Conservation (phyloP, 2,329 filamentous ascomycete species). For the Sporothrix euskadiensis region DNA sequence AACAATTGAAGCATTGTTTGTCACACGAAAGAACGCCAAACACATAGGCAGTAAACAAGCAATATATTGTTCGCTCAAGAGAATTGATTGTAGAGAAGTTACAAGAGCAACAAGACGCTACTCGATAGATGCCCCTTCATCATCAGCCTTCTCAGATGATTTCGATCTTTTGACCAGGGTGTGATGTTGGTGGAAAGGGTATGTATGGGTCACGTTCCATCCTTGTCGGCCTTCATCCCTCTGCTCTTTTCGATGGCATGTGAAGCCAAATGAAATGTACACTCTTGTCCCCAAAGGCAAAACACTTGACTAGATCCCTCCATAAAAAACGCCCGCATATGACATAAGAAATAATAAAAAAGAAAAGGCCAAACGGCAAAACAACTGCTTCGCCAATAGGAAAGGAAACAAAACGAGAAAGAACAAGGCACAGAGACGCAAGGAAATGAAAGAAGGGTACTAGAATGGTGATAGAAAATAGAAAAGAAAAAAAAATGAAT, state of each 20-base stretch:
- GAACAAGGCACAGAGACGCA: neutral
- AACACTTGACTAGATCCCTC: neutral
- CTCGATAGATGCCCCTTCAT: neutral
- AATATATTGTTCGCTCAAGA: neutral
- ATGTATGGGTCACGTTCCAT: neutral
- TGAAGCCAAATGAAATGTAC: neutral
- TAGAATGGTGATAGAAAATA: neutral
- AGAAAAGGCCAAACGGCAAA: neutral
- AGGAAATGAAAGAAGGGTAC: neutral
- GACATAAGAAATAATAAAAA: conserved; percentile 19
- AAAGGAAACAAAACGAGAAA: neutral
- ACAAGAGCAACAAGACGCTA: neutral
- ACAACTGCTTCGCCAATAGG: neutral
- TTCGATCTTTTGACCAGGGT: neutral
- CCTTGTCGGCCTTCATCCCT: neutral
- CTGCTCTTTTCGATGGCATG: neutral
- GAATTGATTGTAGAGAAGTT: neutral
- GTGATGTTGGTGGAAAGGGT: neutral
- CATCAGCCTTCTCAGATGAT: neutral
- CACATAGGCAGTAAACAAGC: neutral
- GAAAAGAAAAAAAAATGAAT: conserved; percentile 6
- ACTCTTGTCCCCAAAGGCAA: conserved; percentile 3
- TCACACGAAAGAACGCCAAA: too few relatives aligned
- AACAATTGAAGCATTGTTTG: too few relatives aligned
- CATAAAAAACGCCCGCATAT: conserved; percentile 16